Evolutionary conservation across 2,329 filamentous ascomycete genomes (phyloP).

Genomic region (Exophiala alcalophila): DNA sequence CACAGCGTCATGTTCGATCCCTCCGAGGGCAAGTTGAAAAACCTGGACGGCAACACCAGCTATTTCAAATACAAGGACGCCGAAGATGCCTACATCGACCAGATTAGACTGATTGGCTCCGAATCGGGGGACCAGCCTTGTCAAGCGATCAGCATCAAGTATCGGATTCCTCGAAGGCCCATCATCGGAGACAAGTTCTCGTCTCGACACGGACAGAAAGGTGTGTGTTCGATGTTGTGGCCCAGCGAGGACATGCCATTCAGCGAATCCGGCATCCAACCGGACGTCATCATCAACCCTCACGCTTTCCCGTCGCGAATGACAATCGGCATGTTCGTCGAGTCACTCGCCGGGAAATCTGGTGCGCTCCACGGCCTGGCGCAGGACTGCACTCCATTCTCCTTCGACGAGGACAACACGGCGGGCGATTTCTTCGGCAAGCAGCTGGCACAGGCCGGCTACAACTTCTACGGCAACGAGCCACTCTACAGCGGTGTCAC

Average conservation of each 20-base stretch:
- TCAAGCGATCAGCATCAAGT: conserved; percentile 88
- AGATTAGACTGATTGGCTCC: conserved; percentile 83
- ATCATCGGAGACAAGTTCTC: conserved; percentile 99
- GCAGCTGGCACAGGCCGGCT: conserved; percentile 90
- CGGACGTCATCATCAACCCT: conserved; percentile 97
- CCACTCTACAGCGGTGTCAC: conserved; percentile 98
- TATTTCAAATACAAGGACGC: conserved; percentile 93
- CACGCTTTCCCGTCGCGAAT: conserved; percentile 99
- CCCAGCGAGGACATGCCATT: conserved; percentile 92
- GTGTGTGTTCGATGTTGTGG: conserved; percentile 95
- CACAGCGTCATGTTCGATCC: conserved; percentile 79
- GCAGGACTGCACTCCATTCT: conserved; percentile 93
- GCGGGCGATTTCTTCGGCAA: conserved; percentile 94
- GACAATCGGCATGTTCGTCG: conserved; percentile 99
- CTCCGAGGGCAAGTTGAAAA: conserved; percentile 69
- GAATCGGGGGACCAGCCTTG: conserved; percentile 79
- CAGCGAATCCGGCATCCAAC: conserved; percentile 92
- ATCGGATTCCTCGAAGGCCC: conserved; percentile 83
- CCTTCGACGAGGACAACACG: conserved; percentile 87
- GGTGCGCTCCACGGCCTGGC: conserved; percentile 93
- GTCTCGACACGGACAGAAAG: conserved; percentile 96
- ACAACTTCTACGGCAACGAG: conserved; percentile 98
- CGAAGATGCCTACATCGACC: conserved; percentile 85
- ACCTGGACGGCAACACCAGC: conserved; percentile 79
- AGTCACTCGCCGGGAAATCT: conserved; percentile 92